Percentiles rank a stretch among this genome's conserved stretches.
These are phyloP conservation scores for Calonectria pseudoreteaudii DNA, from an alignment of 2,329 filamentous ascomycete genomes.

Conservation along the genomic window DNA sequence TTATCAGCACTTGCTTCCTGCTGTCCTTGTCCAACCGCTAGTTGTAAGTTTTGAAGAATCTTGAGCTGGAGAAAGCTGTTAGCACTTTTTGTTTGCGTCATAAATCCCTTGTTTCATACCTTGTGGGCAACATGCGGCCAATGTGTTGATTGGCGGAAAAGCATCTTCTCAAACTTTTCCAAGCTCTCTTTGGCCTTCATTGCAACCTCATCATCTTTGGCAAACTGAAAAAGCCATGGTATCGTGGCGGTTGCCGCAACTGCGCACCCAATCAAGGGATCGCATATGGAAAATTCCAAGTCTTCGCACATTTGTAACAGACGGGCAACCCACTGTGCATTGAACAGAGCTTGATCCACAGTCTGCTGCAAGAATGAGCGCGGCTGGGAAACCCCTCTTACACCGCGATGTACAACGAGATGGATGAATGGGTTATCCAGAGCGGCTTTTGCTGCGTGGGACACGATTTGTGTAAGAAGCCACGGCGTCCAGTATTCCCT, in stretches of 20 bases:
- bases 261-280: slow-evolving; percentile 36
- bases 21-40: slow-evolving; percentile 15
- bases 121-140: slow-evolving; percentile 40
- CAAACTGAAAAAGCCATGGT: slow-evolving; percentile 42
- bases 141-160: slow-evolving; percentile 19
- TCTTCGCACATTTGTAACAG: slow-evolving; percentile 39
- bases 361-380: slow-evolving; percentile 39
- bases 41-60: slow-evolving; percentile 30
- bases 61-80: slow-evolving; percentile 16
- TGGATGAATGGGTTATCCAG: slow-evolving; percentile 41
- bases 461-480: slow-evolving; percentile 37
- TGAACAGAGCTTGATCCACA: slow-evolving; percentile 39
- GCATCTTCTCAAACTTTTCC: slow-evolving; percentile 15
- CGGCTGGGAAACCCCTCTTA: slow-evolving; percentile 30
- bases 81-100: no score
- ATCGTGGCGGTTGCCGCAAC: slow-evolving; percentile 36
- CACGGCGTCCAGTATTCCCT: slow-evolving; percentile 40
- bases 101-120: neutral
- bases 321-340: slow-evolving; percentile 37
- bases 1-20: neutral
- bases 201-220: slow-evolving; percentile 32
- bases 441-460: slow-evolving; percentile 34
- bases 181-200: slow-evolving; percentile 37
- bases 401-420: slow-evolving; percentile 34
- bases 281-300: slow-evolving; percentile 31